These are phyloP conservation scores for Fusarium praegraminearum DNA, from an alignment of 2,329 filamentous ascomycete genomes.

Conservation along the genomic window DNA sequence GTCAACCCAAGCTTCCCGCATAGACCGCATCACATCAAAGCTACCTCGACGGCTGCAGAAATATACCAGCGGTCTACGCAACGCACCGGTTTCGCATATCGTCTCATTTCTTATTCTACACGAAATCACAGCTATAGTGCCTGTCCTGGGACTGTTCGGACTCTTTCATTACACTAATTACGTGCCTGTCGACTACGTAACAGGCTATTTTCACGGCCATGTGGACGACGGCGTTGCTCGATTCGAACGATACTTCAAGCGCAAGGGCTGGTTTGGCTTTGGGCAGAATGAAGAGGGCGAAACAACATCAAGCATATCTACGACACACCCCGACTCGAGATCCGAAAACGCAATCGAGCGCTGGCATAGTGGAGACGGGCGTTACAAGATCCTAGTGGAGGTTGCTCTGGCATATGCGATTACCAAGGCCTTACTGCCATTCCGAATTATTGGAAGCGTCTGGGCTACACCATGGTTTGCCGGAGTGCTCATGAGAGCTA, in stretches of 20 bases:
- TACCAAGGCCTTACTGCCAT: conserved; percentile 85
- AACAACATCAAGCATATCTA: not conserved
- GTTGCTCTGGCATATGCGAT: conserved; percentile 92
- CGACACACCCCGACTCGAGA: conserved; percentile 23
- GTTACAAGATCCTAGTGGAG: conserved; percentile 70
- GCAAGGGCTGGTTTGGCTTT: conserved; percentile 85
- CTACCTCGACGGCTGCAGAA: conserved; percentile 75
- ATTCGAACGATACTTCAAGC: conserved; percentile 81
- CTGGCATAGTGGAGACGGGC: conserved; percentile 57
- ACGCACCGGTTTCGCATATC: conserved; percentile 84
- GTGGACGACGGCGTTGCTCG: conserved; percentile 73
- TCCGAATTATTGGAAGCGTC: conserved; percentile 80
- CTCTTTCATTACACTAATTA: conserved; percentile 84
- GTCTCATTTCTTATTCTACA: conserved; percentile 90
- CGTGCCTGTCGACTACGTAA: conserved; percentile 70
- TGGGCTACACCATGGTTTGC: conserved; percentile 97
- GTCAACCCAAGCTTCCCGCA: conserved; percentile 53
- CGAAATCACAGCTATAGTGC: conserved; percentile 88
- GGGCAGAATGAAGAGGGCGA: conserved; percentile 50
- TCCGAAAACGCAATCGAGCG: conserved; percentile 50
- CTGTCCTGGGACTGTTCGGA: conserved; percentile 78
- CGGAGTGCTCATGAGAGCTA: conserved; percentile 65
- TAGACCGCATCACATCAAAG: conserved; percentile 62
- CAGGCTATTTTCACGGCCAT: conserved; percentile 62
- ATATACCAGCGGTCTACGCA: conserved; percentile 76